A percentile compares a stretch with the other conserved stretches of the same genome.
phyloP scores from a whole-genome alignment of 371 early-diverging fungal genomes.

The Apophysomyces elegans region DNA sequence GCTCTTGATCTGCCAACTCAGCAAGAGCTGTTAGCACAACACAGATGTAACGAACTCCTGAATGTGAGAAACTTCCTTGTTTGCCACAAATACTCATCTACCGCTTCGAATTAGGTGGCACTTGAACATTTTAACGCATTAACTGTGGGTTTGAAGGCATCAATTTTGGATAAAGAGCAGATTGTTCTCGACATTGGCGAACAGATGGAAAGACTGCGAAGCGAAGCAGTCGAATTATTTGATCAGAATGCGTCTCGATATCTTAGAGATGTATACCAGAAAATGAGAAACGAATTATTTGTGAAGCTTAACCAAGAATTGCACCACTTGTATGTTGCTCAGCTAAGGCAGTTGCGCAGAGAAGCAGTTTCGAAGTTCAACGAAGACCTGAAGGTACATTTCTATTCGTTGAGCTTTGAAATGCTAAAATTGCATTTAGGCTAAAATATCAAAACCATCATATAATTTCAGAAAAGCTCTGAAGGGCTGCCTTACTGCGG shows the following conservation, averaged over 20 bases:
- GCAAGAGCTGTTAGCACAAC: constrained; percentile 96
- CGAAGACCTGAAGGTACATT: constrained; percentile 30
- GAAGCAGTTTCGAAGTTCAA: constrained; percentile 68
- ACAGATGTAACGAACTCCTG: constrained; percentile 96
- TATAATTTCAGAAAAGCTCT: constrained; percentile 64
- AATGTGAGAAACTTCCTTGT: constrained; percentile 36
- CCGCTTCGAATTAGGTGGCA: constrained; percentile 48
- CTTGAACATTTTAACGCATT: constrained; percentile 69
- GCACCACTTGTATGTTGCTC: constrained; percentile 79
- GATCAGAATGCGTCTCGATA: constrained; percentile 92
- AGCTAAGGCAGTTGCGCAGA: constrained; percentile 85
- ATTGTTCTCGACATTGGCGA: constrained; percentile 82
- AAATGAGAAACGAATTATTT: constrained; percentile 82
- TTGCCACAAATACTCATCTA: neutral
- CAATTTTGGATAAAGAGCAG: constrained; percentile 74
- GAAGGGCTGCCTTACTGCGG: constrained; percentile 40
- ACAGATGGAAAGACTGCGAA: constrained; percentile 62
- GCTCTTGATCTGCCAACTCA: constrained; percentile 98
- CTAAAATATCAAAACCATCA: constrained; percentile 45
- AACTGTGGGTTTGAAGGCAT: constrained; percentile 63
- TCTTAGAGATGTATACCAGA: constrained; percentile 86
- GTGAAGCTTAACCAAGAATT: constrained; percentile 77
- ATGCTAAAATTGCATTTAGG: constrained; percentile 28
- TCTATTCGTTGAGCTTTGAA: neutral
- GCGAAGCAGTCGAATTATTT: constrained; percentile 69